Evolutionary conservation across 345 rosid species (phyloP), one percentile per base, ranked within the genome.

Genomic region (Ceriops tagal): DNA sequence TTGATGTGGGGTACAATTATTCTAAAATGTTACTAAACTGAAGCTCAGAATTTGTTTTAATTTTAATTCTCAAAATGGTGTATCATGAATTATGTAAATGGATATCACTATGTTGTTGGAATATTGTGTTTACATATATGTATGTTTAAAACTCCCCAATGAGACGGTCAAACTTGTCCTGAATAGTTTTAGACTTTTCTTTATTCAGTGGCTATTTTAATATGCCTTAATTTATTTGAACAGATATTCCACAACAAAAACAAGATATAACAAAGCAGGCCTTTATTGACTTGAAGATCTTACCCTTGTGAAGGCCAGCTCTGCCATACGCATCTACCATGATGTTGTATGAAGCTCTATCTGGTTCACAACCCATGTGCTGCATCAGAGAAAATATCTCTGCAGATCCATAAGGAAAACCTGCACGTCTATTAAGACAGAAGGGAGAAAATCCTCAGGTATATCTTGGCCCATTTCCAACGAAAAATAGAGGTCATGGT

Each of bases 271-370:
- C 20, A 8, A 16, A 66, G 35, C 34, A 1, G n/a, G 32, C 28
- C 61, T 32, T 30, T 34, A 35, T 55, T 19, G 46, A 71, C 68
- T 59, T 9, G 43, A 71, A 64, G 26, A 53, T 55, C 22, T 79
- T 83, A 91, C 98, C 98, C 69, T 78, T 76, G 66, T 85, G 82
- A 77, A 85, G 93, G 18, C 96, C 98, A 26, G 93, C 86, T 82
- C 98, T 75, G 20, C 96, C 98, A 65, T 90, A 89, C 27, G 96
- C 98, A 78, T 92, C 98, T 4, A 92, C 98, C 96, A 92, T 86
- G 65, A 92, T 92, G 74, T 90, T 92, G 73, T 83, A 92, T 2
- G 98, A 90, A 75, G 96, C 98, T 82, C 93, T 78, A 74, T 90
- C 98, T 53, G 96, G 98, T 75, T 92, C 98, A 76, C 92, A 87